Evolutionary conservation across 768 basidiomycete species (phyloP).

Genomic region (Albatrellus ellisii): DNA sequence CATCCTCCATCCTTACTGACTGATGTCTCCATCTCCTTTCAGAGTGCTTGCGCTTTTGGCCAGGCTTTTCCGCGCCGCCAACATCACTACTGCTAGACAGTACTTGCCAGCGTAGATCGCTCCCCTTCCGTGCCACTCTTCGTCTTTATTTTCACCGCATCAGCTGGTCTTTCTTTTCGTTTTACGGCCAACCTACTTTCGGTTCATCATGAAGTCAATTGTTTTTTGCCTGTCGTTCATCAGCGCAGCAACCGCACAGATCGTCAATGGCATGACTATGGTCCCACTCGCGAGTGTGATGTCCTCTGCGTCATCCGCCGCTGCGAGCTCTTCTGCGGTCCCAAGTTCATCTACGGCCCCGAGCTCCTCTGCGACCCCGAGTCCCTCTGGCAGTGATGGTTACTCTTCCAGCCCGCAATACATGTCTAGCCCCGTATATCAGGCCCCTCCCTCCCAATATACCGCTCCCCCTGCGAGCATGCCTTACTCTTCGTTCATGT

Average conservation of each 20-base stretch:
- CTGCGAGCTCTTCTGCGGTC: conserved; percentile 23
- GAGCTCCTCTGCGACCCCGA: conserved; percentile 3
- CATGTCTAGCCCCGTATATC: conserved; percentile 7
- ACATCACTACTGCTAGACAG: conserved; percentile 55
- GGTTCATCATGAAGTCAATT: conserved; percentile 47
- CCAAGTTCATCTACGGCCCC: conserved; percentile 2
- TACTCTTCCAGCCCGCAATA: conserved; percentile 4
- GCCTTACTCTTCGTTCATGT: conserved; percentile 44
- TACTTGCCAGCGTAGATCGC: conserved; percentile 62
- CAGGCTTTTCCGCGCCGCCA: conserved; percentile 27
- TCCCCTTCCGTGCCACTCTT: conserved; percentile 22
- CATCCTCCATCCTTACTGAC: not conserved
- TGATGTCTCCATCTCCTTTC: conserved; percentile 4
- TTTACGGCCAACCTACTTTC: conserved; percentile 28
- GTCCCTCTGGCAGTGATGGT: not conserved
- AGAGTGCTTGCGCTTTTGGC: conserved; percentile 35
- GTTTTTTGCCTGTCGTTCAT: conserved; percentile 45
- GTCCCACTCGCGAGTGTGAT: conserved; percentile 19
- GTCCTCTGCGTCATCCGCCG: conserved; percentile 19
- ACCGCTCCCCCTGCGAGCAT: conserved; percentile 20
- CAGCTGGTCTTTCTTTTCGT: conserved; percentile 21
- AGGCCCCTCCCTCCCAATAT: conserved; percentile 17
- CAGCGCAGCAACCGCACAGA: conserved; percentile 43
- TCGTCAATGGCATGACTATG: conserved; percentile 29
- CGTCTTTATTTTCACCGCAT: conserved; percentile 21